These are phyloP conservation scores for Agapanthus africanus DNA, from an alignment of 106 monocot genomes.

Conservation along the genomic window DNA sequence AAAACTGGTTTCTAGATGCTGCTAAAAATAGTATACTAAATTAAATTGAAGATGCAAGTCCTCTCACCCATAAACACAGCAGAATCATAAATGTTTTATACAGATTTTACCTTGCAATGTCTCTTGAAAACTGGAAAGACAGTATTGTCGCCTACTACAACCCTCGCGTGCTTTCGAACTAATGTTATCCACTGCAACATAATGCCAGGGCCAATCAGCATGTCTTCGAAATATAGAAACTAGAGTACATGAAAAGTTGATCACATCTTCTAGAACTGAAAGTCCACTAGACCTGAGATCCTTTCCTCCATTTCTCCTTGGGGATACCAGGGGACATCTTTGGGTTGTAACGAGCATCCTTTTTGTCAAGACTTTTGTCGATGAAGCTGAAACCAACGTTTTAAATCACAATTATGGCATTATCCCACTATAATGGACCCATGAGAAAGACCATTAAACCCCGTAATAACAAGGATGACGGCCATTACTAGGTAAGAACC, in stretches of 20 bases:
- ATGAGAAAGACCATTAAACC: no score
- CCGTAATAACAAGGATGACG: no score
- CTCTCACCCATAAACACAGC: neutral
- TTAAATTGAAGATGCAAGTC: neutral
- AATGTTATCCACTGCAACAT: conserved; percentile 73
- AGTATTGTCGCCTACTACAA: conserved; percentile 45
- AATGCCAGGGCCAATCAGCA: conserved; percentile 16
- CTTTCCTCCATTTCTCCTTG: conserved; percentile 91
- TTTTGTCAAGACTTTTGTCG: conserved; percentile 57
- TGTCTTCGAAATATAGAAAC: neutral
- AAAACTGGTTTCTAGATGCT: neutral
- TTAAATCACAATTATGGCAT: neutral
- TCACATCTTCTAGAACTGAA: neutral
- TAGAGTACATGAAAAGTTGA: neutral
- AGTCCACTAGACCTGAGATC: conserved; percentile 67
- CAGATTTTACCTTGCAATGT: conserved; percentile 68
- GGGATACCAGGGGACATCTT: conserved; percentile 80
- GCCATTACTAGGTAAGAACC: no score
- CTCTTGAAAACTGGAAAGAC: conserved; percentile 72
- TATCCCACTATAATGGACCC: no score
- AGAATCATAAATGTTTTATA: neutral
- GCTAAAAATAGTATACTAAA: neutral
- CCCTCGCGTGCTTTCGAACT: conserved; percentile 67
- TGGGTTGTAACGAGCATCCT: conserved; percentile 67
- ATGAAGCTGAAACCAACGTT: conserved; percentile 44